Evolutionary conservation across 257 asterid genomes (phyloP).

Genomic region (Datura wrightii): DNA sequence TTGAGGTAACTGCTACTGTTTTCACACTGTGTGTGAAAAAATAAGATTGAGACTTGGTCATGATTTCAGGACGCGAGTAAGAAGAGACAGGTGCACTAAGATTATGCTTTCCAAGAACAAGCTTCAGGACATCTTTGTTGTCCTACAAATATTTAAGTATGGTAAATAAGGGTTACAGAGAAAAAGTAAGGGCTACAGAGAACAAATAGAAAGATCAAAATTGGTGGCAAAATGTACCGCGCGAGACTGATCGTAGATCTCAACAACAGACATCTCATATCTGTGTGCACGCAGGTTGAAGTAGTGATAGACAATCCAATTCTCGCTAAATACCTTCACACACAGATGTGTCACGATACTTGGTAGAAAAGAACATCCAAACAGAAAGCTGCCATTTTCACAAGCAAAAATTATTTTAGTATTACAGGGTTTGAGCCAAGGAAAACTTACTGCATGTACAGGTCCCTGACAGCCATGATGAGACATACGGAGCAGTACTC

Average conservation of each 20-base stretch:
- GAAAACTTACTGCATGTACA: slow-evolving; percentile 79
- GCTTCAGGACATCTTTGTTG: slow-evolving; percentile 89
- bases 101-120: slow-evolving; percentile 87
- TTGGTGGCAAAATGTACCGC: slow-evolving; percentile 64
- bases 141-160: slow-evolving; percentile 61
- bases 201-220: slow-evolving; percentile 27
- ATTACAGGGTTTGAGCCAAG: slow-evolving; percentile 20
- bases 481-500: slow-evolving; percentile 86
- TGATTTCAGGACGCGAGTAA: slow-evolving; percentile 86
- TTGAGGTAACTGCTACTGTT: slow-evolving; percentile 82
- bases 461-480: slow-evolving; percentile 98
- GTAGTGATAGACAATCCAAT: slow-evolving; percentile 98
- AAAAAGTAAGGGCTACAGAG: slow-evolving; percentile 29
- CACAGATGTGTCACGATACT: neutral
- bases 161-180: slow-evolving; percentile 29
- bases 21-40: slow-evolving; percentile 83
- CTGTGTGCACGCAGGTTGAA: slow-evolving; percentile 96
- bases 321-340: slow-evolving; percentile 89
- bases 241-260: slow-evolving; percentile 96
- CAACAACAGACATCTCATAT: slow-evolving; percentile 97
- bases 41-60: slow-evolving; percentile 85
- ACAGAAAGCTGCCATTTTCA: neutral
- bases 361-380: slow-evolving; percentile 21
- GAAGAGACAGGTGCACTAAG: slow-evolving; percentile 89
- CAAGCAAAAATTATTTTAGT: neutral